phyloP scores from a whole-genome alignment of 2,329 filamentous ascomycete species.

The Fusarium zealandicum region DNA sequence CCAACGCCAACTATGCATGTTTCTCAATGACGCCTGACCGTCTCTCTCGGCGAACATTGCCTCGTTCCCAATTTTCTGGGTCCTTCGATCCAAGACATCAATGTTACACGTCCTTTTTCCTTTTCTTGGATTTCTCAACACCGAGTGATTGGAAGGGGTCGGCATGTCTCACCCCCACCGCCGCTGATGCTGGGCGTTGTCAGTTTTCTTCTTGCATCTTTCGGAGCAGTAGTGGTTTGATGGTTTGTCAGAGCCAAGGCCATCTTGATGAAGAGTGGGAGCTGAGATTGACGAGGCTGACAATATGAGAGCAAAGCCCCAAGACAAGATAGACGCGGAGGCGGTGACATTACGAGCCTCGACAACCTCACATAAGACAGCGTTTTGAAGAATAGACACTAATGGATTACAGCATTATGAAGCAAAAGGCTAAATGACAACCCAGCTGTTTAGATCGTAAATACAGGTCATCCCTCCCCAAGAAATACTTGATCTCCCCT shows the following conservation, averaged over 20 bases:
- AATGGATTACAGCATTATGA: constrained; percentile 56
- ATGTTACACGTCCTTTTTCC: not conserved
- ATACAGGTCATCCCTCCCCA: constrained; percentile 35
- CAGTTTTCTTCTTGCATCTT: not conserved
- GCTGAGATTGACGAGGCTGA: no score
- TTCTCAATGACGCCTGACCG: not conserved
- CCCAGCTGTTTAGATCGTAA: constrained; percentile 36
- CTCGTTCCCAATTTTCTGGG: not conserved
- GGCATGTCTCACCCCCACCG: constrained; percentile 13
- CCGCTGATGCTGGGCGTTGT: not conserved
- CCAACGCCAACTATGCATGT: no score
- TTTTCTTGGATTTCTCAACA: not conserved
- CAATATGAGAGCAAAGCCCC: no score
- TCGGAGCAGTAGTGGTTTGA: not conserved
- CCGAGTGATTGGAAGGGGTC: not conserved
- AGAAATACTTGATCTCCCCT: constrained; percentile 13
- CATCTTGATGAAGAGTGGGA: no score
- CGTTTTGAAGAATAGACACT: constrained; percentile 47
- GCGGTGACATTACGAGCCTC: no score
- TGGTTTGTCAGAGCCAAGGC: not conserved
- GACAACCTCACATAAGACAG: no score
- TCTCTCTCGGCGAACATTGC: not conserved
- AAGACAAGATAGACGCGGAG: no score
- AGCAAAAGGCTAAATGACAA: constrained; percentile 50
- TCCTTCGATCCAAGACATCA: not conserved